These are phyloP conservation scores for Brassica incana DNA, from an alignment of 345 rosid genomes.

Conservation along the genomic window DNA sequence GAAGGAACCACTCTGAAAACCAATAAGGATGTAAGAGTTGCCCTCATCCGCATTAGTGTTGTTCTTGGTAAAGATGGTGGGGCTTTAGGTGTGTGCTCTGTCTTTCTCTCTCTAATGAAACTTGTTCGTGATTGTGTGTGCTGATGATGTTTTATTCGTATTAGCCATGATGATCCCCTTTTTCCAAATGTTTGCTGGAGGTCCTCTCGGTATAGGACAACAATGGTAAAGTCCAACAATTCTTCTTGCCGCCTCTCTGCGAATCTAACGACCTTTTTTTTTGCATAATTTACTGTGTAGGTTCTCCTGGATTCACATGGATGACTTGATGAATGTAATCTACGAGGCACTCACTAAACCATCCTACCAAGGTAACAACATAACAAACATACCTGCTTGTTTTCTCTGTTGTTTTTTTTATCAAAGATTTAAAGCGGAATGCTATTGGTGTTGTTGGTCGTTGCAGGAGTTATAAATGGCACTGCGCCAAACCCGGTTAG, in stretches of 20 bases:
- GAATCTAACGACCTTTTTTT: not conserved
- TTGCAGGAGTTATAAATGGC: too few species aligned
- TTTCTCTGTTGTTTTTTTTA: not conserved
- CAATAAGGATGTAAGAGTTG: conserved; percentile 73
- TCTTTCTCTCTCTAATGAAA: conserved; percentile 4
- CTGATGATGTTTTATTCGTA: conserved; percentile 20
- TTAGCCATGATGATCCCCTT: conserved; percentile 94
- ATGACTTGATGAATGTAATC: conserved; percentile 79
- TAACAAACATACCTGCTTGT: not conserved
- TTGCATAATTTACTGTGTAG: conserved; percentile 37
- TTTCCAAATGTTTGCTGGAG: conserved; percentile 93
- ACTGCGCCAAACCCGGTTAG: too few species aligned
- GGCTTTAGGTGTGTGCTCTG: conserved; percentile 64
- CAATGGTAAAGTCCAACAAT: conserved; percentile 61
- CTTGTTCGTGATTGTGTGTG: not conserved
- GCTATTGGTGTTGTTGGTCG: conserved; percentile 21
- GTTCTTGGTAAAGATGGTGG: conserved; percentile 98
- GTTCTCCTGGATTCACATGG: conserved; percentile 98
- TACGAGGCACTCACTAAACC: conserved; percentile 79
- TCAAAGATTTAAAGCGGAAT: not conserved
- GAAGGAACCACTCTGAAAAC: conserved; percentile 73
- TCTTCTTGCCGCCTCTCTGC: not conserved
- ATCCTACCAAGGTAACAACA: conserved; percentile 66
- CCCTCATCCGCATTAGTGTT: conserved; percentile 83
- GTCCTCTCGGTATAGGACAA: conserved; percentile 85